Base-by-base conservation (phyloP, 2,329 filamentous ascomycete species). In the Alternaria gansuensis region DNA sequence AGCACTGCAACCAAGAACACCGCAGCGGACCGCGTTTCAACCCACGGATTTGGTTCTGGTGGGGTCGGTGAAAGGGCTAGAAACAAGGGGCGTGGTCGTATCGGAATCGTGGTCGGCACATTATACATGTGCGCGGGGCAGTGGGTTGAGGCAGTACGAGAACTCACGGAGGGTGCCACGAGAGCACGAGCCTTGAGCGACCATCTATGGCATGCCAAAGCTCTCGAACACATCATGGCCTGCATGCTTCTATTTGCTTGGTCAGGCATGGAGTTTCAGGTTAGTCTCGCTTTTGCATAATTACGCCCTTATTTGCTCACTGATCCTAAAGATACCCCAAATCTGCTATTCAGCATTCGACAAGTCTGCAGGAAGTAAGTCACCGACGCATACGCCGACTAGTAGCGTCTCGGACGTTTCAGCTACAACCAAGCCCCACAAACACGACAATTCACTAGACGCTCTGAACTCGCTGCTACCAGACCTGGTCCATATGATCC, bases 201-300 rank as follows among this genome's bases (percentile, higher is more conserved):
- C 77, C 92, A 97, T 77, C 77, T 98, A n/a, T 99, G 95, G 94
- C 92, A 97, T 79, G 95, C 91, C 17, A 98, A 98, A 78, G 93
- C 92, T 1, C 82, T 99, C 21, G 96, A 99, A 74, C 88, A 93
- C 28, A 91, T 96, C 60, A 81, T 95, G 45, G 84, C 96, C 26
- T 92, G 90, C 71, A 84, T 98, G 66, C 74, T 98, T 39, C 85
- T 98, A 69, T 87, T 96, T 62, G 90, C 88, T 29, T 97, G 93
- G 91, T 86, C 89, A 34, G 90, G 89, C 4, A 83, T 94, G 69
- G 90, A 95, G 71, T 98, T 98, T 69, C 85, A 89, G 69, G 85
- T 95, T 63, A 75, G 81, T 67, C 34, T 41, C 10, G 5, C 24
- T 40, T 17, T 34, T 5, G 10, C 1, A 21, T 11, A n/a, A 3